phyloP scores from a whole-genome alignment of 805 yeast genomes.

The Candida sanyiensis region DNA sequence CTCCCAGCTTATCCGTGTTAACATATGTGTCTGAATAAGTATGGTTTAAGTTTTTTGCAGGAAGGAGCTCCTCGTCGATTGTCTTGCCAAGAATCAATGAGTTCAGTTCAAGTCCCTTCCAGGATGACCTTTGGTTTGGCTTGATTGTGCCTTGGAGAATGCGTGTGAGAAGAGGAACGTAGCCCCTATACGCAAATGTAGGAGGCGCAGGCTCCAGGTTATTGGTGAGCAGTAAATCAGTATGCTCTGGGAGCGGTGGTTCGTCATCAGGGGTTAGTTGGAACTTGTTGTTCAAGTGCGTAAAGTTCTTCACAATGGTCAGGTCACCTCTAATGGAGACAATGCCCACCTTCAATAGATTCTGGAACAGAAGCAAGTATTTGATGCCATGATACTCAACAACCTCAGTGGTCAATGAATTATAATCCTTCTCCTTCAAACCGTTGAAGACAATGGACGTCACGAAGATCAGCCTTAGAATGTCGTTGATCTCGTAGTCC shows the following conservation, averaged over 20 bases:
- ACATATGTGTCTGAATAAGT: conserved; percentile 8
- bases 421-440: conserved; percentile 56
- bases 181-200: conserved; percentile 72
- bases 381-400: conserved; percentile 61
- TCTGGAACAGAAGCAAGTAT: conserved; percentile 41
- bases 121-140: conserved; percentile 39
- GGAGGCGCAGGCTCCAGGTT: conserved; percentile 39
- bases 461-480: conserved; percentile 50
- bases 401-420: conserved; percentile 46
- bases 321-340: conserved; percentile 28
- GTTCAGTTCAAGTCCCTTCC: conserved; percentile 36
- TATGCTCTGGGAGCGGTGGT: conserved; percentile 4
- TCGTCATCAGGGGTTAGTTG: conserved; percentile 39
- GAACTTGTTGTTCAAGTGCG: conserved; percentile 34
- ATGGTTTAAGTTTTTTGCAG: conserved; percentile 9
- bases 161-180: conserved; percentile 69
- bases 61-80: conserved; percentile 26
- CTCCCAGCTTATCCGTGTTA: conserved; percentile 16
- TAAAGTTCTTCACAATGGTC: conserved; percentile 32
- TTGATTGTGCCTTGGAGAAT: conserved; percentile 48
- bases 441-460: conserved; percentile 66
- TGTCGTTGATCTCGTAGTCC: conserved; percentile 34
- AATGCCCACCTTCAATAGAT: conserved; percentile 44
- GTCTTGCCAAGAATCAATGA: conserved; percentile 31
- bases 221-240: not conserved